Base-by-base conservation (phyloP, 2,329 filamentous ascomycete genomes). In the Ceratocystis huliohia region DNA sequence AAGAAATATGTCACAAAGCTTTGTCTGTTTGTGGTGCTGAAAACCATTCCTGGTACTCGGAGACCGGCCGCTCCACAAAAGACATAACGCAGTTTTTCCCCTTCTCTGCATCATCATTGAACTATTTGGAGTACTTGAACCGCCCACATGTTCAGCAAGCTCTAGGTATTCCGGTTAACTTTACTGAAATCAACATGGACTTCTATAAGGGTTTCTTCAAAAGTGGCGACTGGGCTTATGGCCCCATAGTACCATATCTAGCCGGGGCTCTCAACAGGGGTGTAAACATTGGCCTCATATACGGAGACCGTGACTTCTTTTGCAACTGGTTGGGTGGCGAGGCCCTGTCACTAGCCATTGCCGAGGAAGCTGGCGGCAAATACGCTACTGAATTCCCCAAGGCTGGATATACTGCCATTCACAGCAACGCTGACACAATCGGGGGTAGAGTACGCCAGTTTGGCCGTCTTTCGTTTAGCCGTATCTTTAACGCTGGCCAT, bases 321-420 rank as follows among this genome's bases (percentile, higher is more conserved):
- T 86, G 83, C 73, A 86, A 86, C 73, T 86, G 87, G 75, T 78
- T 87, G 69, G 89, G 90, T n/a, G 89, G 88, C 45, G 82, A 94
- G 74, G 85, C 86, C 1, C 79, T 89, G 53, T 88, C 86, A 2
- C 78, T 90, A 2, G 80, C 80, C 5, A 76, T 91, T 0, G 79
- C 84, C 50, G 77, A 79, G 10, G 75, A 79, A 61, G 75, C 80
- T 30, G 76, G 76, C 4, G 70, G 74, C 17, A 71, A 75, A 20
- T 84, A 87, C 69, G 75, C 78, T 0, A 74, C 75, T 1, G 74
- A 76, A 33, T 94, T 93, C 73, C 76, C 80, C 1, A 74, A 77
- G 0, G 85, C 89, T 0, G 89, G 88, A 0, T 94, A 94, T 73
- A 82, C 84, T 0, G 84, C 87, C 15, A 84, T 94, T 69, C 77